Evolutionary conservation across 106 monocot species (phyloP).

Genomic region (Posidonia australis): DNA sequence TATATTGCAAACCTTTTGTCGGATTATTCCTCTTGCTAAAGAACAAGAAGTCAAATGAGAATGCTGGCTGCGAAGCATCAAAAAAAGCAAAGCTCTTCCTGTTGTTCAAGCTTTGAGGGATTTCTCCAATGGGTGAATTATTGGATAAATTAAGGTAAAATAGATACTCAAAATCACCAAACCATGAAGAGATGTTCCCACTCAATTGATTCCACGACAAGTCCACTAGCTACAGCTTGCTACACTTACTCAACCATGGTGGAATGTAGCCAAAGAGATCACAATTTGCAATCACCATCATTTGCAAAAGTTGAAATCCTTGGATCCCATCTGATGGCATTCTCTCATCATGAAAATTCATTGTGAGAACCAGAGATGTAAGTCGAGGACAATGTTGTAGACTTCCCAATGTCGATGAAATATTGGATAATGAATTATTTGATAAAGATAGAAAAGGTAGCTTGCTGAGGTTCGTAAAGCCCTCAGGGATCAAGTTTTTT

Average conservation of each 20-base stretch:
- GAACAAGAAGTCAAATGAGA: slow-evolving; percentile 50
- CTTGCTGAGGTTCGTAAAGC: slow-evolving; percentile 42
- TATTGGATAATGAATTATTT: slow-evolving; percentile 40
- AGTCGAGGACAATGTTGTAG: slow-evolving; percentile 65
- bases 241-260: slow-evolving; percentile 40
- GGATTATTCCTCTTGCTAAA: slow-evolving; percentile 30
- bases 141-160: slow-evolving; percentile 93
- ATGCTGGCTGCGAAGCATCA: slow-evolving; percentile 10
- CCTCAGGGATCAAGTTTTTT: slow-evolving; percentile 46
- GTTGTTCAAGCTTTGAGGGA: slow-evolving; percentile 39
- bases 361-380: slow-evolving; percentile 46
- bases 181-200: slow-evolving; percentile 46
- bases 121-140: slow-evolving; percentile 57
- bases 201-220: slow-evolving; percentile 72
- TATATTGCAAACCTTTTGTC: slow-evolving; percentile 40
- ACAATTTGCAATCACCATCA: slow-evolving; percentile 50
- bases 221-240: slow-evolving; percentile 55
- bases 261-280: slow-evolving; percentile 50
- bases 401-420: slow-evolving; percentile 36
- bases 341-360: slow-evolving; percentile 52
- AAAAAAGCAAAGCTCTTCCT: slow-evolving; percentile 40
- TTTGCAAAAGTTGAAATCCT: slow-evolving; percentile 45
- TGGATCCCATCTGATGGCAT: slow-evolving; percentile 44
- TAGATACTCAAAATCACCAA: slow-evolving; percentile 47
- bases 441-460: slow-evolving; percentile 53